Conservation (phyloP, 192 early-diverging fungal species). For the Coemansia sp. region DNA sequence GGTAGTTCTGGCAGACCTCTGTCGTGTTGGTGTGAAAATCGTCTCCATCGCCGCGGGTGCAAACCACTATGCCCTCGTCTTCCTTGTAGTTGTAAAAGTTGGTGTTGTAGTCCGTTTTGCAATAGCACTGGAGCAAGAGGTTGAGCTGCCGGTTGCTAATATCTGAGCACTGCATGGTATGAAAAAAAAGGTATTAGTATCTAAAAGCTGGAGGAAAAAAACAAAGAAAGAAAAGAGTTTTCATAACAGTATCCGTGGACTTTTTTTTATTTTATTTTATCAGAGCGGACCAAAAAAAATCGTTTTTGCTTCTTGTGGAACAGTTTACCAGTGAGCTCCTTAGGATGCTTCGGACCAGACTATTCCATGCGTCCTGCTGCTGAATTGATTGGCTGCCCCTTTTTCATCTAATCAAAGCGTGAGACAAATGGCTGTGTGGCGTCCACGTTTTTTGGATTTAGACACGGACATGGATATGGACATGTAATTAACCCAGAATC, state of each 20-base stretch:
- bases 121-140: slow-evolving; percentile 49
- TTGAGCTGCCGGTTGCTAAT: slow-evolving; percentile 37
- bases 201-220: not conserved
- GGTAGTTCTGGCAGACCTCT: slow-evolving; percentile 42
- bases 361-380: not conserved
- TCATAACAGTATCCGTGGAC: not conserved
- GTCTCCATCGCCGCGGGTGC: slow-evolving; percentile 41
- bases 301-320: not conserved
- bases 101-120: slow-evolving; percentile 48
- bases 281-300: not conserved
- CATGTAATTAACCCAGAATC: not conserved
- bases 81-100: slow-evolving; percentile 33
- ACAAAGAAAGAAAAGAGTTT: not conserved
- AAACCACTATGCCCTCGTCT: slow-evolving; percentile 21
- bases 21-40: slow-evolving; percentile 16
- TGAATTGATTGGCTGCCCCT: not conserved
- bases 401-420: not conserved
- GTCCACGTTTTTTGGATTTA: not conserved
- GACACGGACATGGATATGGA: not conserved
- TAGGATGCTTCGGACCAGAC: not conserved
- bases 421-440: no score
- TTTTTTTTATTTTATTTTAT: no score
- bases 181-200: not conserved
- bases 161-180: slow-evolving; percentile 38
- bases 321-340: not conserved